These are phyloP conservation scores for Beta vulgaris DNA, from an alignment of 148 eudicot genomes.

Conservation along the genomic window DNA sequence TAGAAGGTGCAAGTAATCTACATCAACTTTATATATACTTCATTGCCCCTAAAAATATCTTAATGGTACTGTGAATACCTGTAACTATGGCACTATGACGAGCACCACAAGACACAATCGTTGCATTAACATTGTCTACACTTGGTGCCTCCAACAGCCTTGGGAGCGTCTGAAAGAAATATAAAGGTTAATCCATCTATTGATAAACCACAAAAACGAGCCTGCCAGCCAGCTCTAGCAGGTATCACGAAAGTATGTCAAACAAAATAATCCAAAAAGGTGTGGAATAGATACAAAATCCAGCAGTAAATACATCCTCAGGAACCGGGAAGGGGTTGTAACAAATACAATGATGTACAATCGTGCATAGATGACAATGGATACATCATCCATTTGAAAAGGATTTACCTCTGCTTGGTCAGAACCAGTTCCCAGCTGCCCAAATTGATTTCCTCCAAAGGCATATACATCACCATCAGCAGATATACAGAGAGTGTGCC, in stretches of 20 bases:
- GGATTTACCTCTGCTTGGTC: slow-evolving; percentile 88
- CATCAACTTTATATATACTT: background rate
- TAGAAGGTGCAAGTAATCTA: too few relatives aligned
- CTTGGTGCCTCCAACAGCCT: slow-evolving; percentile 79
- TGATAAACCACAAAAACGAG: too few relatives aligned
- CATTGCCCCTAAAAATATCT: too few relatives aligned
- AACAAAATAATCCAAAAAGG: background rate
- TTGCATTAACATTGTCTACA: slow-evolving; percentile 64
- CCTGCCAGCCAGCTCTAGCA: too few relatives aligned
- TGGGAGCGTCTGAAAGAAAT: slow-evolving; percentile 72
- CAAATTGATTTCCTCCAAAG: slow-evolving; percentile 98
- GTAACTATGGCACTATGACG: slow-evolving; percentile 90
- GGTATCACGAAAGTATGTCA: background rate
- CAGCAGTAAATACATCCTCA: background rate
- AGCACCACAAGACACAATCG: slow-evolving; percentile 83
- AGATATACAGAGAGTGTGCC: slow-evolving; percentile 90
- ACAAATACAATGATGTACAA: background rate
- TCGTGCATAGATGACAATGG: too few relatives aligned
- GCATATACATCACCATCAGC: slow-evolving; percentile 84
- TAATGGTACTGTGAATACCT: too few relatives aligned
- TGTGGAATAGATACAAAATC: background rate
- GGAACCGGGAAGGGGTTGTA: background rate
- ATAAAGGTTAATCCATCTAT: too few relatives aligned
- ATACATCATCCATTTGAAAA: background rate
- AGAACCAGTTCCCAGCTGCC: slow-evolving; percentile 91